Percentiles rank a stretch among this genome's conserved stretches.
Conservation (phyloP, 148 eudicot genomes). For the Fagopyrum esculentum region DNA sequence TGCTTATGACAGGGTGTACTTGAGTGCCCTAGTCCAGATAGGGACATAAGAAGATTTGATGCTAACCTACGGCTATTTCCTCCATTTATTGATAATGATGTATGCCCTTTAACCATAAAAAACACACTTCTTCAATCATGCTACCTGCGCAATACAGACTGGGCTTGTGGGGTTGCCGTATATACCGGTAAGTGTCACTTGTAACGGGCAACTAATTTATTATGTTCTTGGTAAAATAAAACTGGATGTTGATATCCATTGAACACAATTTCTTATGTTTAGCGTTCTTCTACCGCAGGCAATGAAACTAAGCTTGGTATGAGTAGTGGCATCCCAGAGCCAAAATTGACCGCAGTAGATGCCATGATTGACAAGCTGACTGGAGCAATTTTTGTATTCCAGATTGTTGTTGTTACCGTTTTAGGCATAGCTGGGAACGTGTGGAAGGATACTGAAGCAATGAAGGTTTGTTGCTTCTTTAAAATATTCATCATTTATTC, state of each 20-base stretch:
- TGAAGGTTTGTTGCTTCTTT: slow-evolving; percentile 57
- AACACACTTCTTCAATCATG: slow-evolving; percentile 97
- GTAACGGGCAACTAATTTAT: not conserved
- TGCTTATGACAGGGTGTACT: slow-evolving; percentile 70
- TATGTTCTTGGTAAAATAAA: not conserved
- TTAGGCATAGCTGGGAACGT: slow-evolving; percentile 93
- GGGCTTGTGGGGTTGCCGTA: slow-evolving; percentile 99
- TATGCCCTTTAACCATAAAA: slow-evolving; percentile 87
- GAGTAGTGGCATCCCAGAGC: slow-evolving; percentile 96
- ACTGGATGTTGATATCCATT: not conserved
- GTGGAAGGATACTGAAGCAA: slow-evolving; percentile 96
- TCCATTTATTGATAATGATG: slow-evolving; percentile 91
- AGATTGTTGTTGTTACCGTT: slow-evolving; percentile 90
- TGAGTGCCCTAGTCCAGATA: slow-evolving; percentile 91
- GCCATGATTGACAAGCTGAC: slow-evolving; percentile 99
- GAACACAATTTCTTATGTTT: not conserved
- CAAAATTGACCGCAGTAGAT: slow-evolving; percentile 94
- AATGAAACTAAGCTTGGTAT: slow-evolving; percentile 98
- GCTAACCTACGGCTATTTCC: slow-evolving; percentile 94
- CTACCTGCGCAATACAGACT: slow-evolving; percentile 94
- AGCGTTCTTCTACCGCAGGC: slow-evolving; percentile 32
- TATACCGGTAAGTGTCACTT: slow-evolving; percentile 63
- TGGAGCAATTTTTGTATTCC: slow-evolving; percentile 95
- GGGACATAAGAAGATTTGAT: slow-evolving; percentile 89
- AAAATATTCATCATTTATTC: not conserved